Evolutionary conservation across 169 alveolate species (phyloP), one percentile per base, ranked within the genome.

Genomic region (Toxoplasma gondii): DNA sequence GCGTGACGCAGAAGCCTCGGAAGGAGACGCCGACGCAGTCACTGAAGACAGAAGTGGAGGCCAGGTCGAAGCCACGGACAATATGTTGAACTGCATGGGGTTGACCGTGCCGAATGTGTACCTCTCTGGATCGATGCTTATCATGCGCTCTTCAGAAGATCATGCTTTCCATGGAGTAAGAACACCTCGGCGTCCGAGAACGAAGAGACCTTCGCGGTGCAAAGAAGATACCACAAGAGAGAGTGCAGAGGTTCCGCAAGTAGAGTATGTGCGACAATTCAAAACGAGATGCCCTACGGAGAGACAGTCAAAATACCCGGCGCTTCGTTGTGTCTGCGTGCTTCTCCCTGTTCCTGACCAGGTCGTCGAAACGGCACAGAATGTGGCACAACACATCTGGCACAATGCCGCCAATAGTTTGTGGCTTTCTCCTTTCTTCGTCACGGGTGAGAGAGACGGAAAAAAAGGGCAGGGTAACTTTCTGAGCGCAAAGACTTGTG

Each of bases 401-500:
- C 39, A 38, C 36, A 88, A 88, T 34, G 93, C 93, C 58, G 12
- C 88, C n/a, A 69, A 31, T 29, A n/a, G 83, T 49, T 38, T 88
- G n/a, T 69, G 86, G 86, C 69, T 88, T 34, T 74, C 83, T n/a
- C 70, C 88, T 39, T 69, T 88, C 87, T n/a, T 39, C 84, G 10
- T 34, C 45, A 0, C 53, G n/a, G 88, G 88, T 78, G 34, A 27
- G 58, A 49, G 12, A 49, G 58, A 4, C 12, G 58, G n/a, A 19
- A 49, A 12, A 49, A 49, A 4, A 12, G 22, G 58, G 4, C 58
- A 49, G 58, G 58, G 58, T 49, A 22, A 24, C 0, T n/a, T n/a
- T 78, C 41, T 17, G 1, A 12, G 38, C n/a, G 31, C 38, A 78
- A n/a, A 12, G 24, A 12, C 2, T 12, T 78, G 38, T 78, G 1